Evolutionary conservation across 208 protist species (phyloP).

Genomic region (Lotmaria passim): DNA sequence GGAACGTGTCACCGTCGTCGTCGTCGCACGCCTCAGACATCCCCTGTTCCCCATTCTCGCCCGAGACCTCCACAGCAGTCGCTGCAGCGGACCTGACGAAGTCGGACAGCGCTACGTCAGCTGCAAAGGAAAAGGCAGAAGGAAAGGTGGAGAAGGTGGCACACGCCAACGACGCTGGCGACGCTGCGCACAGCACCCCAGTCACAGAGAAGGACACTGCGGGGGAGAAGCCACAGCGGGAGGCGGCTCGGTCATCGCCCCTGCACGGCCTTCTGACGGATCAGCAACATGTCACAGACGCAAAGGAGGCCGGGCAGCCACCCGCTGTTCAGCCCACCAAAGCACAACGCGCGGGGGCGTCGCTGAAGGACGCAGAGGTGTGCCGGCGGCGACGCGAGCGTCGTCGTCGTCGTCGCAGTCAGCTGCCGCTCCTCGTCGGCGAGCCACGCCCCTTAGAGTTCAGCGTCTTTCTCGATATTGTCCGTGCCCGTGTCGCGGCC

Average conservation of each 20-base stretch:
- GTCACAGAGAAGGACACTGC: not conserved
- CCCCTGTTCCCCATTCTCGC: slow-evolving; percentile 6
- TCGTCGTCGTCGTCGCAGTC: slow-evolving; percentile 19
- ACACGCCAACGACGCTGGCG: not conserved
- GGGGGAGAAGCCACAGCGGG: not conserved
- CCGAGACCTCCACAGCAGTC: not conserved
- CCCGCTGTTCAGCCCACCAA: not conserved
- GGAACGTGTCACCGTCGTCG: slow-evolving; percentile 28
- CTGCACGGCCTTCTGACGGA: not conserved
- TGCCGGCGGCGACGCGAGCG: slow-evolving; percentile 30
- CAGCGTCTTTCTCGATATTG: slow-evolving; percentile 32
- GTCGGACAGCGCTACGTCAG: not conserved
- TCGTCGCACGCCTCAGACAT: slow-evolving; percentile 7
- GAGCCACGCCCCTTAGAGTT: slow-evolving; percentile 50
- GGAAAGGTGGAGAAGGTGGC: no score
- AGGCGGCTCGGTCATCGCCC: not conserved
- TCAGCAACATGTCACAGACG: not conserved
- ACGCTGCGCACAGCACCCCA: not conserved
- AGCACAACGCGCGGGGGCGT: no score
- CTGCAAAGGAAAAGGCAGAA: not conserved
- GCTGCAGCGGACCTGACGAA: no score
- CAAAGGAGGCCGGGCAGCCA: not conserved
- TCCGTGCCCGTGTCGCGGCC: slow-evolving; percentile 25
- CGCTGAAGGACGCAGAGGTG: not conserved
- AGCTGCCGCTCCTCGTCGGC: slow-evolving; percentile 57